Percentiles rank a stretch among this genome's conserved stretches.
phyloP scores from a whole-genome alignment of 1,284 basidiomycete species.

The Fomes fomentarius region DNA sequence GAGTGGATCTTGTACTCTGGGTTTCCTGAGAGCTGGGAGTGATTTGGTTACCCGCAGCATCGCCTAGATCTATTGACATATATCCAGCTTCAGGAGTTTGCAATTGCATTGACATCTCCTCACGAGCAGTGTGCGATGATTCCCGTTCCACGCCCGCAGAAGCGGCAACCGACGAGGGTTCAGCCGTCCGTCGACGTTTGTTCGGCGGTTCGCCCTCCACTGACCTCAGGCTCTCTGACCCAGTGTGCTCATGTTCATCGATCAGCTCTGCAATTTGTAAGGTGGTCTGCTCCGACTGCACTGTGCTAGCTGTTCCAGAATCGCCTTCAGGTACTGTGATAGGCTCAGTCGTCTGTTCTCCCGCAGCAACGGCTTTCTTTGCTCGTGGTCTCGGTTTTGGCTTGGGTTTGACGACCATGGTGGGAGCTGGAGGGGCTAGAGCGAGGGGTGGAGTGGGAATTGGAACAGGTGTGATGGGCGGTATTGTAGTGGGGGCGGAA shows the following conservation, averaged over 20 bases:
- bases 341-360: not conserved
- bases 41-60: no score
- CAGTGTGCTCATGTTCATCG: not conserved
- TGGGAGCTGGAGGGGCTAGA: not conserved
- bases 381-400: conserved; percentile 24
- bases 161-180: not conserved
- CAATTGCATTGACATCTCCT: no score
- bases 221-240: not conserved
- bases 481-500: not conserved
- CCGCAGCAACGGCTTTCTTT: conserved; percentile 2
- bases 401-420: conserved; percentile 15
- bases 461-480: no score
- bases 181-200: not conserved
- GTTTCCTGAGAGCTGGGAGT: not conserved
- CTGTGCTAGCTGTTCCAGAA: not conserved
- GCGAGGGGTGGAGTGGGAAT: not conserved
- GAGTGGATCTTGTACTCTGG: no score
- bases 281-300: not conserved
- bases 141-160: not conserved
- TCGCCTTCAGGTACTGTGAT: not conserved
- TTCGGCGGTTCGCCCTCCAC: not conserved
- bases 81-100: no score
- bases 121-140: no score
- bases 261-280: not conserved
- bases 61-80: no score